Percentiles rank a stretch among this genome's conserved stretches.
Conservation (phyloP, 805 yeast species). For the Candida anglica region DNA sequence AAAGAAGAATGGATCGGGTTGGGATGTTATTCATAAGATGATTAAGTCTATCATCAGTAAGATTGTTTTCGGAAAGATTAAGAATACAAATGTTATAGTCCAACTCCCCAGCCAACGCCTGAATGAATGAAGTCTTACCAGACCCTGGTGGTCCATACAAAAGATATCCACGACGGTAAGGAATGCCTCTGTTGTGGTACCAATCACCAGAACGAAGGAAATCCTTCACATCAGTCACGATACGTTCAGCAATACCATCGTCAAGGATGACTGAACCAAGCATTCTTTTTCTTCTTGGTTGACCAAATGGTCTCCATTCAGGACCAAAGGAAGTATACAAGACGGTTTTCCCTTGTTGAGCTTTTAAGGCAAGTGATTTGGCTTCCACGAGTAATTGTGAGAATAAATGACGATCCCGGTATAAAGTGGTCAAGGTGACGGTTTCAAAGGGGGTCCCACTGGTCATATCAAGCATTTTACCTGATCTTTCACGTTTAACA, state of each 20-base stretch:
- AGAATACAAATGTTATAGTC: conserved; percentile 94
- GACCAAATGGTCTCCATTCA: conserved; percentile 98
- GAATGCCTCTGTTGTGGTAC: conserved; percentile 97
- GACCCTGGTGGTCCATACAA: conserved; percentile 97
- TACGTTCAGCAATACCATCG: conserved; percentile 60
- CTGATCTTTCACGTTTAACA: conserved; percentile 87
- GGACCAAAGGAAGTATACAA: conserved; percentile 95
- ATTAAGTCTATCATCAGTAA: conserved; percentile 91
- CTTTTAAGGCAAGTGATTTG: conserved; percentile 70
- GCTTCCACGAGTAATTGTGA: conserved; percentile 77
- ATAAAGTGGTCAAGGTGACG: conserved; percentile 86
- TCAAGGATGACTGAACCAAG: conserved; percentile 86
- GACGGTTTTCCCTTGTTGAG: conserved; percentile 91
- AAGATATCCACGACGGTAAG: conserved; percentile 91
- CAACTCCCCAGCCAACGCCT: conserved; percentile 93
- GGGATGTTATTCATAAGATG: conserved; percentile 97
- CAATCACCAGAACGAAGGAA: conserved; percentile 78
- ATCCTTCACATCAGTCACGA: conserved; percentile 72
- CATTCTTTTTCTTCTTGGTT: conserved; percentile 82
- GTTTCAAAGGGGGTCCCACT: conserved; percentile 96
- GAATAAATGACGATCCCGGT: conserved; percentile 72
- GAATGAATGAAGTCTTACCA: conserved; percentile 94
- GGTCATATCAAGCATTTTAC: conserved; percentile 80
- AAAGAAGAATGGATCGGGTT: conserved; percentile 72
- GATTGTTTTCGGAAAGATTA: conserved; percentile 83